Evolutionary conservation across 495 filamentous ascomycete species (phyloP), one percentile per base, ranked within the genome.

Genomic region (Aspergillus campestris): DNA sequence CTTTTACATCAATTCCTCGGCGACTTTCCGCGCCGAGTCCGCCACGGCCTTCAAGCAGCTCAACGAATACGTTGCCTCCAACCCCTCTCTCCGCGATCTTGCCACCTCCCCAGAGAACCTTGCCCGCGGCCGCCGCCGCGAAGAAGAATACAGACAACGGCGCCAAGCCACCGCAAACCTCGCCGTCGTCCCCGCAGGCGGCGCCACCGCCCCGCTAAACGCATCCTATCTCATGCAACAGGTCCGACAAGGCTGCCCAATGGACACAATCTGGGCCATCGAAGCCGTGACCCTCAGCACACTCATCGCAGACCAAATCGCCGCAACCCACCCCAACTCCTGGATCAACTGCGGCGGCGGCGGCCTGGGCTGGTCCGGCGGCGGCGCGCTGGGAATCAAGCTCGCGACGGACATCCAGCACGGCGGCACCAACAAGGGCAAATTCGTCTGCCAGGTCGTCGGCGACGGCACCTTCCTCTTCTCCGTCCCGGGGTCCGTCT

Each of bases 331-430:
- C 1, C 90, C 89, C 0, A 86, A 89, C 5, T 82, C 80, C 7
- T 92, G 87, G 83, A 82, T 95, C 57, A 95, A 94, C 69, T 97
- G 90, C 60, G 91, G 91, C 10, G 91, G 90, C 30, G 91, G 91
- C 31, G 91, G 91, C 3, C 74, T 96, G 0, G 91, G 91, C 13
- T 97, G 91, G 91, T 91, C 85, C n/a, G 91, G 91, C 14, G 91
- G 91, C 36, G 91, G 78, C 44, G 80, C 86, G 2, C 64, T 94
- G 3, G 91, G 91, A 11, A 87, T 95, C 59, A 95, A 95, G 61
- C 75, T 97, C 18, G 91, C 89, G 5, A 76, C 80, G 0, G 83
- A 89, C 42, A 63, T 61, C 18, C 70, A 83, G 36, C 64, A 73
- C 27, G 67, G 62, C 35, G 76, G 79, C 24, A 65, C 67, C 14